phyloP scores from a whole-genome alignment of 345 rosid genomes.

The Pistacia vera region DNA sequence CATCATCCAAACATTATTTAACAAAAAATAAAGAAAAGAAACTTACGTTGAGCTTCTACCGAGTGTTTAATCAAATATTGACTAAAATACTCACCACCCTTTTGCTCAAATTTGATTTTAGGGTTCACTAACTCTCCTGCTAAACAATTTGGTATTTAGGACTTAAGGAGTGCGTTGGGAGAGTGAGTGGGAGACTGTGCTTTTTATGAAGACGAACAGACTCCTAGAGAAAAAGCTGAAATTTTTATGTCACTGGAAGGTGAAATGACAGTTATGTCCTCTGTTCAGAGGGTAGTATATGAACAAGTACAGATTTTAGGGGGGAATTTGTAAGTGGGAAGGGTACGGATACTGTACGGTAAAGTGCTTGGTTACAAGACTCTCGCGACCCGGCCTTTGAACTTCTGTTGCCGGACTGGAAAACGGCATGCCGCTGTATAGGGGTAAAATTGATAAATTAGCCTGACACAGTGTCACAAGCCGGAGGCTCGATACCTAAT shows the following conservation, averaged over 20 bases:
- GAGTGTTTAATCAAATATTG: neutral
- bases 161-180: neutral
- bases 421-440: neutral
- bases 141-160: neutral
- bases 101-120: neutral
- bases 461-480: too few relatives aligned
- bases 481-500: too few relatives aligned
- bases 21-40: neutral
- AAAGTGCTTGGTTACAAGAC: neutral
- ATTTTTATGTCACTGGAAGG: neutral
- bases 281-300: neutral
- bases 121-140: neutral
- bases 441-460: neutral
- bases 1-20: too few relatives aligned
- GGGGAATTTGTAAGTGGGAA: neutral
- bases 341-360: neutral
- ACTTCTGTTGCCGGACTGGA: neutral
- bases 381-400: neutral
- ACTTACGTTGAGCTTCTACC: slow-evolving; percentile 2
- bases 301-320: neutral
- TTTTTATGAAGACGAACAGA: neutral
- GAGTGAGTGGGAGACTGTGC: neutral
- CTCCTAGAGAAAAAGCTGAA: neutral
- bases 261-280: neutral
- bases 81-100: neutral